Percentiles rank a stretch among this genome's conserved stretches.
Conservation (phyloP, 306 rosid species). For the Quercus robur region DNA sequence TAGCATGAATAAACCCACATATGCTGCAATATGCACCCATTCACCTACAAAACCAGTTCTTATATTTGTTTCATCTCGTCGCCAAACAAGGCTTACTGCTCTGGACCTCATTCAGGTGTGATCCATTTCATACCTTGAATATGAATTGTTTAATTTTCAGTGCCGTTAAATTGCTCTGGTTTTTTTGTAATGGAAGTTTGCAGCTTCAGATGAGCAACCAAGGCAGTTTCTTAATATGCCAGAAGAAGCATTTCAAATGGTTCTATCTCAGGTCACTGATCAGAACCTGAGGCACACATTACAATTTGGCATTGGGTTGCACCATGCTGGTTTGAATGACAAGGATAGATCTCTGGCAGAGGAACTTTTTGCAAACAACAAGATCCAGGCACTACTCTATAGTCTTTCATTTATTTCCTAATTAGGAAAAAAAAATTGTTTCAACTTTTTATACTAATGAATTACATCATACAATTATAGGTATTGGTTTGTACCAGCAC, state of each 20-base stretch:
- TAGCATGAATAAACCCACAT: conserved; percentile 96
- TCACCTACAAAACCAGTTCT: conserved; percentile 97
- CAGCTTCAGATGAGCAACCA: conserved; percentile 92
- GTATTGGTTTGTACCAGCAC: conserved; percentile 96
- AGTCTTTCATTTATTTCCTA: not conserved
- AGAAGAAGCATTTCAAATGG: conserved; percentile 88
- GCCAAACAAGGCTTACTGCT: conserved; percentile 96
- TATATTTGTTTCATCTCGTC: conserved; percentile 94
- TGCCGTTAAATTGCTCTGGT: conserved; percentile 15
- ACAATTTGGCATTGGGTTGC: conserved; percentile 95
- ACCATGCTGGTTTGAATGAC: conserved; percentile 96
- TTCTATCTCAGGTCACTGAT: conserved; percentile 85
- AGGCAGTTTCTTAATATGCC: conserved; percentile 79
- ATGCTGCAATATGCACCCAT: conserved; percentile 98
- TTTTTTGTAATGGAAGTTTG: conserved; percentile 54
- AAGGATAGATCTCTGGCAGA: conserved; percentile 91
- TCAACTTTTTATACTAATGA: conserved; percentile 9
- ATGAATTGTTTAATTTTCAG: conserved; percentile 13
- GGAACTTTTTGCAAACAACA: conserved; percentile 93
- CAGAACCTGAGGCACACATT: conserved; percentile 92
- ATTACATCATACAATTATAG: conserved; percentile 33
- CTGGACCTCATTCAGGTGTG: conserved; percentile 89
- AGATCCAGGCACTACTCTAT: conserved; percentile 75
- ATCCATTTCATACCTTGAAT: conserved; percentile 14
- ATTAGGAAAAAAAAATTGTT: not conserved